Evolutionary conservation across 2,329 filamentous ascomycete species (phyloP).

Genomic region (Fonsecaea pugnacius): DNA sequence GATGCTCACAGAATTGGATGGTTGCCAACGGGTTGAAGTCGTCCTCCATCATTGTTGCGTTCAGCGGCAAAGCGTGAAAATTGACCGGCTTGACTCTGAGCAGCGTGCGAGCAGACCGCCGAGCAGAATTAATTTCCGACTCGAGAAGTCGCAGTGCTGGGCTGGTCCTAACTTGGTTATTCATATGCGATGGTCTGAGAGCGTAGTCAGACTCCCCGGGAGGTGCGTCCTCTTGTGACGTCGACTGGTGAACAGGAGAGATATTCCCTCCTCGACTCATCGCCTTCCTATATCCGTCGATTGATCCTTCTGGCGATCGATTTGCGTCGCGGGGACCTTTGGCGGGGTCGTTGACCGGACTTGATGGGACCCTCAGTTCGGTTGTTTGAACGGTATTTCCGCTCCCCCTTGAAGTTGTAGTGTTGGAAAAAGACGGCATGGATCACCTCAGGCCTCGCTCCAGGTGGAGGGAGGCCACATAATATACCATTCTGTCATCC

Average conservation of each 20-base stretch:
- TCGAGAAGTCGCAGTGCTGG: background rate
- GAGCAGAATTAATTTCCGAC: background rate
- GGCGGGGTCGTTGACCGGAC: background rate
- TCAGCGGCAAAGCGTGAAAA: constrained; percentile 8
- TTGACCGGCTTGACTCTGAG: constrained; percentile 11
- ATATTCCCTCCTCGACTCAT: background rate
- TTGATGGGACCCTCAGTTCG: background rate
- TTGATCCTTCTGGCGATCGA: background rate
- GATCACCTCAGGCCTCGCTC: background rate
- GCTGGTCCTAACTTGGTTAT: background rate
- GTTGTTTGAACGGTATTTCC: background rate
- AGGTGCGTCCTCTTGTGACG: background rate
- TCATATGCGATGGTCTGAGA: background rate
- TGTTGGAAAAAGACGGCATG: background rate
- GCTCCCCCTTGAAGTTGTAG: background rate
- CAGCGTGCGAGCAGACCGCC: background rate
- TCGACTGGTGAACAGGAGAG: background rate
- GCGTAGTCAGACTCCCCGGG: background rate
- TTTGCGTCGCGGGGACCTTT: background rate
- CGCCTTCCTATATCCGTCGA: background rate
- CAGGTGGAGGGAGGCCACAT: background rate
- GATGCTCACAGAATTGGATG: constrained; percentile 16
- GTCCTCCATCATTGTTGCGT: constrained; percentile 8
- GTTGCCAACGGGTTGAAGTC: constrained; percentile 5
- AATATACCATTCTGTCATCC: background rate